phyloP scores from a whole-genome alignment of 2,329 filamentous ascomycete genomes.

The Botryotinia narcissicola region DNA sequence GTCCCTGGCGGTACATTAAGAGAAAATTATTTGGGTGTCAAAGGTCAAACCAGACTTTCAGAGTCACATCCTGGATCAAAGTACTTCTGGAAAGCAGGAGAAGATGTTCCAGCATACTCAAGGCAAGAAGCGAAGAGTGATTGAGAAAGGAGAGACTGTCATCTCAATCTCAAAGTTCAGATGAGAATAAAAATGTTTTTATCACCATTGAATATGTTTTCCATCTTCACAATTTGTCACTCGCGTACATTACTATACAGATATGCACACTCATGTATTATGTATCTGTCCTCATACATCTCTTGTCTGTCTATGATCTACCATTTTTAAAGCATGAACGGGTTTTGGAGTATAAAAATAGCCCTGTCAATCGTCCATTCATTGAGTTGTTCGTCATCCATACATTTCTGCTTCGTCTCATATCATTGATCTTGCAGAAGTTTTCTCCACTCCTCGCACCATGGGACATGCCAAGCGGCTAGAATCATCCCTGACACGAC shows the following conservation, averaged over 20 bases:
- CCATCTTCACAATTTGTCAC: background rate
- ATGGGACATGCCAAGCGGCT: conserved; percentile 6
- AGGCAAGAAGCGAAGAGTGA: background rate
- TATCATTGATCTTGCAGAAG: background rate
- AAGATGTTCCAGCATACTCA: conserved; percentile 26
- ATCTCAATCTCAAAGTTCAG: background rate
- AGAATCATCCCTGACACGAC: conserved; percentile 2
- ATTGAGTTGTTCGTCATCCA: background rate
- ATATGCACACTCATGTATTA: background rate
- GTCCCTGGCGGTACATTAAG: conserved; percentile 58
- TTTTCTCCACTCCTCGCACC: background rate
- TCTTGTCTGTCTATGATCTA: background rate
- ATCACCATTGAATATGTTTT: background rate
- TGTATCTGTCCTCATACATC: background rate
- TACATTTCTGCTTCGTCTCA: conserved; percentile 14
- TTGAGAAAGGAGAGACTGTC: background rate
- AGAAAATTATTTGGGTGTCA: conserved; percentile 56
- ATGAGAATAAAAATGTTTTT: background rate
- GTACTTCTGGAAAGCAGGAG: conserved; percentile 44
- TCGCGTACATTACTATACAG: background rate
- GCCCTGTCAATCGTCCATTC: conserved; percentile 1
- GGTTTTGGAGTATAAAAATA: background rate
- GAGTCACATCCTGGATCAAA: conserved; percentile 48
- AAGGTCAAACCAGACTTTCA: conserved; percentile 50
- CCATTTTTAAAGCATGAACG: background rate